These are phyloP conservation scores for Trametes elegans DNA, from an alignment of 768 basidiomycete genomes.

Conservation along the genomic window DNA sequence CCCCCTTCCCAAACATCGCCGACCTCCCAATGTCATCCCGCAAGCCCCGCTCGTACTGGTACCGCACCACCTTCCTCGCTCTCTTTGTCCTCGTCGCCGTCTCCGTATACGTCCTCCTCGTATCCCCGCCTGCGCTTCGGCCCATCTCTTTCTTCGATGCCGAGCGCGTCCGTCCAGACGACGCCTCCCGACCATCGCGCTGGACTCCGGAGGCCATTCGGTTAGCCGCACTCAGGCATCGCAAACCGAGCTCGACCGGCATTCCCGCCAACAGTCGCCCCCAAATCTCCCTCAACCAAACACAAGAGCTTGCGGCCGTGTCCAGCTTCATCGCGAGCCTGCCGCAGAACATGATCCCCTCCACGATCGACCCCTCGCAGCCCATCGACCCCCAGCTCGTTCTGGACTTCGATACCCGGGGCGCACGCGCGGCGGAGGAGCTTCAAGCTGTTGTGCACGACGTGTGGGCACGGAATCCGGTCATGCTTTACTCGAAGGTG, in stretches of 20 bases:
- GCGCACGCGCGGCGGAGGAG: slow-evolving; percentile 58
- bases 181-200: slow-evolving; percentile 33
- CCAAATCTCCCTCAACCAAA: slow-evolving; percentile 45
- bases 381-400: slow-evolving; percentile 81
- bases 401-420: slow-evolving; percentile 79
- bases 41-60: slow-evolving; percentile 40
- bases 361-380: slow-evolving; percentile 54
- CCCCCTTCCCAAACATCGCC: slow-evolving; percentile 28
- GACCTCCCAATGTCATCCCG: slow-evolving; percentile 29
- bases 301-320: slow-evolving; percentile 73
- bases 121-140: slow-evolving; percentile 42
- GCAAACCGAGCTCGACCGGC: slow-evolving; percentile 6
- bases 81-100: slow-evolving; percentile 50
- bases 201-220: slow-evolving; percentile 34
- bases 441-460: slow-evolving; percentile 56
- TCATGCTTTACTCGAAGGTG: slow-evolving; percentile 75
- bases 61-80: slow-evolving; percentile 53
- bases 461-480: slow-evolving; percentile 71
- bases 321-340: slow-evolving; percentile 72
- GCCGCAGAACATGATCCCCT: slow-evolving; percentile 73
- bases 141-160: slow-evolving; percentile 31
- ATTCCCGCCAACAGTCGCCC: slow-evolving; percentile 24
- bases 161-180: slow-evolving; percentile 14
- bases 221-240: slow-evolving; percentile 22
- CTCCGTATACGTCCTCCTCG: slow-evolving; percentile 55